Base-by-base conservation (phyloP, 495 filamentous ascomycete genomes). In the Daldinia concentrica region DNA sequence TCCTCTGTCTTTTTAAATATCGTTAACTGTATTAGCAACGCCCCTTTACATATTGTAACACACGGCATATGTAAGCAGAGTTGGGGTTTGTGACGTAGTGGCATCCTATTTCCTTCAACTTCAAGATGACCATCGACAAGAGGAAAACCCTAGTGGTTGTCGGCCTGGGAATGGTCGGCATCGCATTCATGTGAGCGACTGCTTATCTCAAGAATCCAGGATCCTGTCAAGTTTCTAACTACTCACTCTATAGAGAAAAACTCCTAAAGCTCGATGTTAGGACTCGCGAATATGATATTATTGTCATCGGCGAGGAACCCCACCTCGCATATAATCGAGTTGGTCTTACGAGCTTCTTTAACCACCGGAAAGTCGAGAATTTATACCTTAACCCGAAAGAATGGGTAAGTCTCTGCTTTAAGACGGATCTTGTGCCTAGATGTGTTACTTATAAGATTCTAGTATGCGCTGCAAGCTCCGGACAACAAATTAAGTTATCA, bases 291-390 rank as follows among this genome's bases (percentile, higher is more conserved):
- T 97, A 92, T 77, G 89, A 96, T 75, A 88, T 98, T 51, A 83
- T 94, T 8, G 94, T 97, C 36, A 92, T 98, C 76, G 95, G 95
- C 75, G 95, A 98, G 75, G 95, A 98, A 77, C 82, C 91, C 1
- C 91, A 98, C 81, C 81, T 97, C 66, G 95, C 95, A 2, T 98
- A 98, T 80, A 98, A 98, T 75, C 91, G 95, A 55, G 95, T 98
- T 22, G 95, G 95, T n/a, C 85, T 98, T 41, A 97, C 94, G 6
- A 92, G 89, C 41, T 98, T 94, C 82, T 98, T 98, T 74, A 90
- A 93, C 74, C 94, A 97, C 80, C 87, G 95, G 65, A 88, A 93
- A 68, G 91, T 96, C 15, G 93, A 97, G 80, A 93, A 95, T 74
- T 77, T 98, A 45, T 97, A 97, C 72, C 85, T 98, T 27, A 96